Evolutionary conservation across 805 yeast genomes (phyloP), one percentile per base, ranked within the genome.

Genomic region (Lachancea quebecensis): DNA sequence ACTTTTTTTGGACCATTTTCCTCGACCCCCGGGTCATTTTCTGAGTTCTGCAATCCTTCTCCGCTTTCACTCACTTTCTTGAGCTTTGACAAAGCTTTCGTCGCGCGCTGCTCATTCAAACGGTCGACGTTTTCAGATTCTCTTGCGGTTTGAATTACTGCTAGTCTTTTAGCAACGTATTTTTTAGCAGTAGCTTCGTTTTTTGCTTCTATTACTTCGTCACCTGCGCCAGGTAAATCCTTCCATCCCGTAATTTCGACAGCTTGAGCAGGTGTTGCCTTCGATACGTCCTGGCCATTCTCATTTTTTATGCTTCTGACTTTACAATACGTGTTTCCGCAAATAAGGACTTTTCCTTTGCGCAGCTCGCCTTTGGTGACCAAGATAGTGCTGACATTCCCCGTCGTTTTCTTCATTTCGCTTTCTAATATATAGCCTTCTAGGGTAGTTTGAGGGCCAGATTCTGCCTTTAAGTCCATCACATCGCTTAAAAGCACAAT

Each of bases 211-310:
- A 91, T 60, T 1, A 86, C 79, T 51, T 78, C 78, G 50, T 88
- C 96, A 9, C 99, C 99, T 10, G 95, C 93, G 42, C 78, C 85
- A 0, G 98, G 98, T 32, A 90, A 67, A 31, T 81, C 90, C 59
- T 85, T 89, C 99, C 99, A 93, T 0, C 99, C 99, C 60, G 86
- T 75, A 7, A 93, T 72, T 56, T 88, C 95, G 1, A 87, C 95
- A 0, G 98, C 96, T 8, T 85, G 81, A 0, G 96, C 82, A 0
- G 99, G 98, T 0, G 79, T 77, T 0, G 95, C 97, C 28, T 62
- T 48, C 47, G 79, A 77, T 8, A 88, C 64, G 0, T 71, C 46
- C 51, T 79, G 79, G 3, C 91, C 90, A 46, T 68, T 60, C 52
- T 88, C 96, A 62, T 88, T 85, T 45, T 73, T 74, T 75, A 93